phyloP scores from a whole-genome alignment of 345 rosid species.

The Rubroshorea leprosula region DNA sequence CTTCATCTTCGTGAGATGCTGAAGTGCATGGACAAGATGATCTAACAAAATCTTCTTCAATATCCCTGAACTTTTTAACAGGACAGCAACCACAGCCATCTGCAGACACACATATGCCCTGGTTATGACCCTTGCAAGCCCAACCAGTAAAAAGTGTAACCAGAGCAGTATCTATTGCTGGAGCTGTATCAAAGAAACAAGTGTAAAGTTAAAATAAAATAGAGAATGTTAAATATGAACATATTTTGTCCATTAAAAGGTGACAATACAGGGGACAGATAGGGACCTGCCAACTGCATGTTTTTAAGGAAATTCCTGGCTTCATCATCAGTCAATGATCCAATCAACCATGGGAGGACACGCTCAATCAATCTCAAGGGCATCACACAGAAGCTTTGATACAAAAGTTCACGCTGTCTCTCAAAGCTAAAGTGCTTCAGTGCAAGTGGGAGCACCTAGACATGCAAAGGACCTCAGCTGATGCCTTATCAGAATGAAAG shows the following conservation, averaged over 20 bases:
- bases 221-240: slow-evolving; percentile 7
- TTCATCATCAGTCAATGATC: slow-evolving; percentile 62
- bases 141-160: slow-evolving; percentile 88
- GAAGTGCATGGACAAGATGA: slow-evolving; percentile 38
- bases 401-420: slow-evolving; percentile 73
- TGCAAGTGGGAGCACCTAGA: slow-evolving; percentile 86
- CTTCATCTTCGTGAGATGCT: slow-evolving; percentile 30
- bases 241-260: neutral
- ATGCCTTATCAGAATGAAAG: slow-evolving; percentile 10
- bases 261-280: slow-evolving; percentile 2
- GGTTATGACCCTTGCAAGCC: slow-evolving; percentile 84
- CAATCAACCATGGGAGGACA: slow-evolving; percentile 83
- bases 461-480: slow-evolving; percentile 21
- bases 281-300: slow-evolving; percentile 71
- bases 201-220: slow-evolving; percentile 10
- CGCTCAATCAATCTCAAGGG: slow-evolving; percentile 85
- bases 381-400: slow-evolving; percentile 82
- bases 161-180: slow-evolving; percentile 53
- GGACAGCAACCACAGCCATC: slow-evolving; percentile 51
- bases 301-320: slow-evolving; percentile 63
- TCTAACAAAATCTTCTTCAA: slow-evolving; percentile 44
- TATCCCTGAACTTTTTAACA: slow-evolving; percentile 41
- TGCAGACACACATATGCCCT: slow-evolving; percentile 59
- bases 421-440: slow-evolving; percentile 62
- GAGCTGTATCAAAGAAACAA: slow-evolving; percentile 49